Evolutionary conservation across 1,284 basidiomycete genomes (phyloP).

Genomic region (Melanopsichium pennsylvanicum): DNA sequence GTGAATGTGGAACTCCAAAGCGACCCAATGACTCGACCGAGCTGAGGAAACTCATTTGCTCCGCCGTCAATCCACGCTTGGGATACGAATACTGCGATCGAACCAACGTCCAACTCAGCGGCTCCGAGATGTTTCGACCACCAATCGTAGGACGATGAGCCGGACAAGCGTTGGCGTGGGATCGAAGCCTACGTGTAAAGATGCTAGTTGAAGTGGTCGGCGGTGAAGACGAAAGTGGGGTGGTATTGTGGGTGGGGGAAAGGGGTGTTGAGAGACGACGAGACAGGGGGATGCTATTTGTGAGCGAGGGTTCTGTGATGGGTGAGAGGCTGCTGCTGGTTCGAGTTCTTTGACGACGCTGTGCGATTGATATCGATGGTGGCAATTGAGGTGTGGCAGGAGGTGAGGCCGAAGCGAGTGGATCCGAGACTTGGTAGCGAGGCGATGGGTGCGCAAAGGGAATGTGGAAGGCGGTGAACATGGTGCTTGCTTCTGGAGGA

Average conservation of each 20-base stretch:
- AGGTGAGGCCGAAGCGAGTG: neutral
- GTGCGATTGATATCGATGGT: neutral
- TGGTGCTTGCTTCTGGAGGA: neutral
- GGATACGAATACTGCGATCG: conserved; percentile 40
- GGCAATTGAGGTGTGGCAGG: neutral
- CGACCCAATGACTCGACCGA: conserved; percentile 43
- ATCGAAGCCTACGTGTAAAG: conserved; percentile 6
- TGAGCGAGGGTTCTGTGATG: conserved; percentile 1
- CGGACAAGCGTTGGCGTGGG: conserved; percentile 9
- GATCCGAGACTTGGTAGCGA: conserved; percentile 14
- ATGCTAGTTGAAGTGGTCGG: neutral
- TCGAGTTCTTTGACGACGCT: conserved; percentile 1
- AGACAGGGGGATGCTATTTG: conserved; percentile 22
- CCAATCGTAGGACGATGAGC: conserved; percentile 2
- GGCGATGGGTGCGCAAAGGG: conserved; percentile 18
- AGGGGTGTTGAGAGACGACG: conserved; percentile 24
- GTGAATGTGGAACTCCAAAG: conserved; percentile 26
- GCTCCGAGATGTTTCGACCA: conserved; percentile 30
- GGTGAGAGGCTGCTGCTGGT: conserved; percentile 3
- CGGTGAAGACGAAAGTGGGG: neutral
- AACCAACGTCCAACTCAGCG: conserved; percentile 36
- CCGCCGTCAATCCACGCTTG: conserved; percentile 25
- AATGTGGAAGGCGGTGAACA: neutral
- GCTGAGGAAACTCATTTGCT: conserved; percentile 42
- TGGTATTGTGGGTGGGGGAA: neutral